Conservation (phyloP, 2,329 filamentous ascomycete species). For the Trichoderma sp. region DNA sequence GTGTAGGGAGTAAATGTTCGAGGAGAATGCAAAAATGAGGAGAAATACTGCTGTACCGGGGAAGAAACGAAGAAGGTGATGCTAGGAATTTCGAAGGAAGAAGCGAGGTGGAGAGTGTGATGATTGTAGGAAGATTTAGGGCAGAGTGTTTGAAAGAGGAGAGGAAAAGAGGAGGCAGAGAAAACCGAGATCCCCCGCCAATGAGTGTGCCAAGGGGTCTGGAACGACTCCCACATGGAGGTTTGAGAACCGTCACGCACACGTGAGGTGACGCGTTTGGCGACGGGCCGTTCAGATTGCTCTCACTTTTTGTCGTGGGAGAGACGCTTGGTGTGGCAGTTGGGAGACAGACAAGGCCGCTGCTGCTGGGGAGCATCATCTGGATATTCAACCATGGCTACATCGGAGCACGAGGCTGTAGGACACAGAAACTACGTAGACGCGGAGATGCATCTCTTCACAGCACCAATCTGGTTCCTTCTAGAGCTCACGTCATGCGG, state of each 20-base stretch:
- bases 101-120: background rate
- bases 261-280: conserved; percentile 5
- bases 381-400: background rate
- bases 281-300: conserved; percentile 19
- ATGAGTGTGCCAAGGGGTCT: background rate
- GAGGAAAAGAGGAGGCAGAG: background rate
- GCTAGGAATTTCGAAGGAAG: background rate
- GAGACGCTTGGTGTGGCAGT: background rate
- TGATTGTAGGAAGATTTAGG: background rate
- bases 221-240: background rate
- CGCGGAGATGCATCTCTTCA: background rate
- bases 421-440: background rate
- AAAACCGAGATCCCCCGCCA: background rate
- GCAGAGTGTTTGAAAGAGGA: background rate
- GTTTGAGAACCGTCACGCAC: background rate
- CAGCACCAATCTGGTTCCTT: background rate
- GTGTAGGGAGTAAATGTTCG: background rate
- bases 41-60: background rate
- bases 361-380: background rate
- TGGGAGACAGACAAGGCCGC: background rate
- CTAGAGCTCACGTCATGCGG: background rate
- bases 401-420: background rate
- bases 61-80: background rate
- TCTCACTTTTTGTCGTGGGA: conserved; percentile 1
- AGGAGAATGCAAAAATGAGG: background rate